A percentile compares a stretch with the other conserved stretches of the same genome.
phyloP scores from a whole-genome alignment of 306 rosid genomes.

The Calophaca sinica region DNA sequence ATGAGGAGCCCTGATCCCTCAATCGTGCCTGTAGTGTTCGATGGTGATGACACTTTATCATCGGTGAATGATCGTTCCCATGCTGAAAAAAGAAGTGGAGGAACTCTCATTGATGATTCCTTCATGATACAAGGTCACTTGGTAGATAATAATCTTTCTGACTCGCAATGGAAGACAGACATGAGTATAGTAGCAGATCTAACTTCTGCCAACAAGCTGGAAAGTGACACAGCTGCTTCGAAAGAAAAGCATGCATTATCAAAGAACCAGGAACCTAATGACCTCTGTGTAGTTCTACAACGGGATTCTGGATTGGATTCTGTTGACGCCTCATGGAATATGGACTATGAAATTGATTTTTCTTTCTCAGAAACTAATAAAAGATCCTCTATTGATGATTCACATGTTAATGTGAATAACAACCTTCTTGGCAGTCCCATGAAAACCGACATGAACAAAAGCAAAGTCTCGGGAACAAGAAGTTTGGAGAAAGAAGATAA shows the following conservation, averaged over 20 bases:
- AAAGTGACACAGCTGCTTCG: constrained; percentile 39
- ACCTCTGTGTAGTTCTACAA: constrained; percentile 60
- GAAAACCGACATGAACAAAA: constrained; percentile 48
- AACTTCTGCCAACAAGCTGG: constrained; percentile 46
- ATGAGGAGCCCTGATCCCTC: constrained; percentile 42
- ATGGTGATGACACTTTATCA: constrained; percentile 50
- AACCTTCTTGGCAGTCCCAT: constrained; percentile 47
- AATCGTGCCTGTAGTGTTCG: constrained; percentile 40
- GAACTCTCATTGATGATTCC: constrained; percentile 59
- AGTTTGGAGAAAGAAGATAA: constrained; percentile 48
- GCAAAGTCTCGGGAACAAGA: constrained; percentile 53
- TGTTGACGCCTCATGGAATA: constrained; percentile 47
- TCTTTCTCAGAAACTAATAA: constrained; percentile 53
- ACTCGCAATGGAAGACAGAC: constrained; percentile 62
- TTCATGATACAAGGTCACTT: constrained; percentile 67
- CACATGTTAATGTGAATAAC: constrained; percentile 45
- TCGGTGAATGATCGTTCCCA: constrained; percentile 31
- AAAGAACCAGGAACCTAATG: constrained; percentile 55
- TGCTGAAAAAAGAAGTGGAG: constrained; percentile 46
- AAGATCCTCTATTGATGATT: constrained; percentile 52
- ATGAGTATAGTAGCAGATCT: constrained; percentile 56
- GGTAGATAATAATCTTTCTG: constrained; percentile 45
- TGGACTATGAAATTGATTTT: constrained; percentile 63
- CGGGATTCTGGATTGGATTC: constrained; percentile 58
- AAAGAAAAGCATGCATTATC: constrained; percentile 47